These are phyloP conservation scores for Monosporascus sp. DNA, from an alignment of 2,329 filamentous ascomycete genomes.

Conservation along the genomic window DNA sequence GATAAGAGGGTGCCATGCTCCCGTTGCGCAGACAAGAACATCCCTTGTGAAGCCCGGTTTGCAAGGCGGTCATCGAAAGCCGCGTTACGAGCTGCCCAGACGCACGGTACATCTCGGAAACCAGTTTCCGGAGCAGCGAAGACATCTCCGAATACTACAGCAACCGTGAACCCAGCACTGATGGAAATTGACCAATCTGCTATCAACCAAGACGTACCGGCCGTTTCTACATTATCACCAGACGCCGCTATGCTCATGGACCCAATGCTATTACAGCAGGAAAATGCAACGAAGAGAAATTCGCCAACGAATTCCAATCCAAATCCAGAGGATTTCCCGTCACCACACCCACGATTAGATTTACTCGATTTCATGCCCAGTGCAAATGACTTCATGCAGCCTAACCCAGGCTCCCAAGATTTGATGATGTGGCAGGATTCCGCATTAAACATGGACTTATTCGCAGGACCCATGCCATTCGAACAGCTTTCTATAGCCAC, in stretches of 20 bases:
- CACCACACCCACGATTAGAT: constrained; percentile 32
- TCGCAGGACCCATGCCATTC: constrained; percentile 28
- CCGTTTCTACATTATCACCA: constrained; percentile 24
- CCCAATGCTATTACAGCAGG: constrained; percentile 25
- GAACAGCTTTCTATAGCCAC: constrained; percentile 29
- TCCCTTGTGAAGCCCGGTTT: constrained; percentile 43
- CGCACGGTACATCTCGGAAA: constrained; percentile 25
- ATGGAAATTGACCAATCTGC: constrained; percentile 31
- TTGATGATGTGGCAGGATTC: constrained; percentile 40
- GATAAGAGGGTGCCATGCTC: constrained; percentile 45
- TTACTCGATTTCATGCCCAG: constrained; percentile 37
- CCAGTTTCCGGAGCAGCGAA: constrained; percentile 11
- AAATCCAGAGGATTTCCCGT: constrained; percentile 30
- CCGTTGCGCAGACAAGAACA: constrained; percentile 43
- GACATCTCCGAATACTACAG: constrained; percentile 14
- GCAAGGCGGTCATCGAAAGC: constrained; percentile 46
- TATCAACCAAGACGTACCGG: constrained; percentile 19
- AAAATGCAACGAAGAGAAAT: constrained; percentile 20
- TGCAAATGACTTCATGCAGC: constrained; percentile 28
- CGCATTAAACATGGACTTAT: constrained; percentile 38
- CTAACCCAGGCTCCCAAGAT: constrained; percentile 37
- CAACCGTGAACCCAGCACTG: constrained; percentile 28
- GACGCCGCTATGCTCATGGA: constrained; percentile 25
- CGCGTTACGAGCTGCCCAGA: constrained; percentile 38
- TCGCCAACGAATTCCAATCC: constrained; percentile 29